Conservation (phyloP, 208 protist genomes). For the Trypanosoma vivax region DNA sequence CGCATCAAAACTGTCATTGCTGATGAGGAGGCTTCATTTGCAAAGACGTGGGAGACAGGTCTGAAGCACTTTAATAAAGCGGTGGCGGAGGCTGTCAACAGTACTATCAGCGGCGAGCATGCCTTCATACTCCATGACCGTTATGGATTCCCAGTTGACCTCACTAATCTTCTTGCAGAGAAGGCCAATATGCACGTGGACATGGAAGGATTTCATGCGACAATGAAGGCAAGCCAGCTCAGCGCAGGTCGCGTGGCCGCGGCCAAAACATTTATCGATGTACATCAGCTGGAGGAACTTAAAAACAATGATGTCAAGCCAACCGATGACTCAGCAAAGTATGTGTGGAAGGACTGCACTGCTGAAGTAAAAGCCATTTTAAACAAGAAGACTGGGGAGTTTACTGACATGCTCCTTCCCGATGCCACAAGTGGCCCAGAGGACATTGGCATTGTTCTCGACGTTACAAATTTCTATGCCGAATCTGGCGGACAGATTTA, state of each 20-base stretch:
- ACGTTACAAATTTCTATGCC: slow-evolving; percentile 97
- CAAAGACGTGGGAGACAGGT: slow-evolving; percentile 92
- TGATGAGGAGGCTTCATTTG: slow-evolving; percentile 96
- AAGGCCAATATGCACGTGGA: slow-evolving; percentile 90
- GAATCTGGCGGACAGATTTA: slow-evolving; percentile 97
- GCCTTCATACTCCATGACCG: slow-evolving; percentile 94
- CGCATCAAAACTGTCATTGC: slow-evolving; percentile 87
- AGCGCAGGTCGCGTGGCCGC: slow-evolving; percentile 51
- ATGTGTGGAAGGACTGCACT: slow-evolving; percentile 84
- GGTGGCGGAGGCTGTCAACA: slow-evolving; percentile 60
- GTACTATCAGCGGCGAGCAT: slow-evolving; percentile 77
- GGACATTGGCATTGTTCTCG: slow-evolving; percentile 89
- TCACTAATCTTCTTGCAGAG: slow-evolving; percentile 96
- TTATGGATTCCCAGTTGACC: slow-evolving; percentile 98
- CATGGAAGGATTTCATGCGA: slow-evolving; percentile 72
- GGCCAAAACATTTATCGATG: slow-evolving; percentile 81
- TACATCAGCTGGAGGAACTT: slow-evolving; percentile 79
- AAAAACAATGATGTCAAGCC: slow-evolving; percentile 59
- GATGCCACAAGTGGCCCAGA: slow-evolving; percentile 39
- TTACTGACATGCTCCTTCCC: slow-evolving; percentile 55
- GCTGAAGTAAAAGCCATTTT: slow-evolving; percentile 81
- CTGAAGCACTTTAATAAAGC: slow-evolving; percentile 91
- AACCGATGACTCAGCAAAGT: slow-evolving; percentile 95
- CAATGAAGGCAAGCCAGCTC: slow-evolving; percentile 79
- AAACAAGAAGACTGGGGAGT: slow-evolving; percentile 58